phyloP scores from a whole-genome alignment of 352 stramenopile species.

The Thalassiosira oceanica region DNA sequence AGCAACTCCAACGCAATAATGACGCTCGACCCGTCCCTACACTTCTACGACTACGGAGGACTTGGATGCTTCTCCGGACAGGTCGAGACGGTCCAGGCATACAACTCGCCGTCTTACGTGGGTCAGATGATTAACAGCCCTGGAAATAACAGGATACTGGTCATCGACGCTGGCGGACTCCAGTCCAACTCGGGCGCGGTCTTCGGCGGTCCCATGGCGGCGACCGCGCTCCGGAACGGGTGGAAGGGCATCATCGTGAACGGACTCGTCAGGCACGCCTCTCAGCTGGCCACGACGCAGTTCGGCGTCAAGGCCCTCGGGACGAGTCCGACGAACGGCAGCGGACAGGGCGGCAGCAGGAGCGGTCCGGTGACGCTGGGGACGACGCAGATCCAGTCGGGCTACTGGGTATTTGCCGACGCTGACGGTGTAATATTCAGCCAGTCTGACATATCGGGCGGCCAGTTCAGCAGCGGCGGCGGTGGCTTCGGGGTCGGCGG shows the following conservation, averaged over 20 bases:
- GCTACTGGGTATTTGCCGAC: slow-evolving; percentile 44
- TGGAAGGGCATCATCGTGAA: slow-evolving; percentile 58
- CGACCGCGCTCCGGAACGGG: slow-evolving; percentile 31
- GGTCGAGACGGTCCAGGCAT: slow-evolving; percentile 48
- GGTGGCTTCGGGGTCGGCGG: slow-evolving; percentile 3
- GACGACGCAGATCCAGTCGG: slow-evolving; percentile 21
- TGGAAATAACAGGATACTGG: slow-evolving; percentile 41
- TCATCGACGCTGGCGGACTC: slow-evolving; percentile 45
- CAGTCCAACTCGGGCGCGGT: slow-evolving; percentile 23
- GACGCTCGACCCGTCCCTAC: slow-evolving; percentile 24
- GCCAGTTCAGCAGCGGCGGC: slow-evolving; percentile 28
- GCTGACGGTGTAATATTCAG: slow-evolving; percentile 49
- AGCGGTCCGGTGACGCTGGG: slow-evolving; percentile 18
- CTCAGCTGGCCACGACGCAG: slow-evolving; percentile 11
- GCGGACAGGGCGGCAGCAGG: slow-evolving; percentile 17
- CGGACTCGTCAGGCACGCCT: slow-evolving; percentile 37
- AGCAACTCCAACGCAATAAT: slow-evolving; percentile 24
- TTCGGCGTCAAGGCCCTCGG: slow-evolving; percentile 54
- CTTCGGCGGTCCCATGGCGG: slow-evolving; percentile 41
- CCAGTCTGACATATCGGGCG: slow-evolving; percentile 39
- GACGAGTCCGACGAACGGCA: slow-evolving; percentile 37
- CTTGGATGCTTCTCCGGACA: slow-evolving; percentile 31
- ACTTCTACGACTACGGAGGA: slow-evolving; percentile 42
- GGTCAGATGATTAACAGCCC: slow-evolving; percentile 39
- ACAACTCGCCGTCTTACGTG: slow-evolving; percentile 31